Percentiles rank a stretch among this genome's conserved stretches.
Conservation (phyloP, 2,329 filamentous ascomycete species). For the Blastomyces percursus region DNA sequence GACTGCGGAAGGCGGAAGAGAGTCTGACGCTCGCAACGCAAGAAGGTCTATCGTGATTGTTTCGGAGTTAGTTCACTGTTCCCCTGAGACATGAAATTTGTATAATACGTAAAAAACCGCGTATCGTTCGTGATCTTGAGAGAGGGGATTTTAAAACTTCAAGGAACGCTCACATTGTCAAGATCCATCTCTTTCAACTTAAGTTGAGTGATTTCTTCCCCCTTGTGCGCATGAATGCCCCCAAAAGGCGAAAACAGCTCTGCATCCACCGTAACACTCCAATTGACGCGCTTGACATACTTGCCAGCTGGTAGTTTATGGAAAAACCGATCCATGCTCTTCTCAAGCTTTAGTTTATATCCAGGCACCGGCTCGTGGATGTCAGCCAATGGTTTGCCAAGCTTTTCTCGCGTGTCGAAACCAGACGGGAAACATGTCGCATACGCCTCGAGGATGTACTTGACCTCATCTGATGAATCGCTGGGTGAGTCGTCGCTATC, state of each 20-base stretch:
- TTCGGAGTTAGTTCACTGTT: neutral
- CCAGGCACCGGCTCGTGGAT: slow-evolving; percentile 51
- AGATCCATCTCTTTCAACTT: slow-evolving; percentile 34
- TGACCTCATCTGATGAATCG: slow-evolving; percentile 15
- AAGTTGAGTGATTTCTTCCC: slow-evolving; percentile 18
- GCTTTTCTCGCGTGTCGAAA: slow-evolving; percentile 47
- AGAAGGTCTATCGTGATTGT: slow-evolving; percentile 26
- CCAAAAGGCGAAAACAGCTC: slow-evolving; percentile 33
- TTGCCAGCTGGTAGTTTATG: slow-evolving; percentile 42
- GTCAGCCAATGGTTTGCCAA: slow-evolving; percentile 40
- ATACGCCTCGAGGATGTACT: slow-evolving; percentile 48
- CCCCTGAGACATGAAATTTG: slow-evolving; percentile 9
- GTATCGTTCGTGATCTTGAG: neutral
- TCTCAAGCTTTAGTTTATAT: slow-evolving; percentile 46
- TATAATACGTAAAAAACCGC: neutral
- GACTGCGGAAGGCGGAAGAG: slow-evolving; percentile 47
- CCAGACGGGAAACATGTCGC: slow-evolving; percentile 47
- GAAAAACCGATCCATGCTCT: slow-evolving; percentile 54
- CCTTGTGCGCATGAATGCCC: slow-evolving; percentile 22
- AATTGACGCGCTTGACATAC: slow-evolving; percentile 47
- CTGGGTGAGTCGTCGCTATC: neutral
- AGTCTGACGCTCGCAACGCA: slow-evolving; percentile 52
- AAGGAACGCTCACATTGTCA: slow-evolving; percentile 27
- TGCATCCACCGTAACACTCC: slow-evolving; percentile 32
- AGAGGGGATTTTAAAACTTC: slow-evolving; percentile 3